phyloP scores from a whole-genome alignment of 2,329 filamentous ascomycete genomes.

The Sporothrix curviconia region DNA sequence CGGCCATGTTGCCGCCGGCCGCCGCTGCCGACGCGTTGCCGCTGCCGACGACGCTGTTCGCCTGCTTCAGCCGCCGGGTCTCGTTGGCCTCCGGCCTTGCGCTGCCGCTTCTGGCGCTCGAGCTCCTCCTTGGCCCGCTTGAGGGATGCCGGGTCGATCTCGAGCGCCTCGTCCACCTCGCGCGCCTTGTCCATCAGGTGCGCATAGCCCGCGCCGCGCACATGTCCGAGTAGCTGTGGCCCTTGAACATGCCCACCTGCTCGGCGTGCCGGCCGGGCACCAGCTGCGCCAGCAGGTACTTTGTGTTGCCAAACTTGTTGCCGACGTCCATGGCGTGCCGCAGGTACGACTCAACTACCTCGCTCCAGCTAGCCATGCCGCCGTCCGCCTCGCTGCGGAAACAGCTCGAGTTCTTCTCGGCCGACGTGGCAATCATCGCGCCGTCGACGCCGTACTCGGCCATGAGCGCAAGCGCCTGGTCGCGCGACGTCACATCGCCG shows the following conservation, averaged over 20 bases:
- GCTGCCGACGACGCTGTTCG: neutral
- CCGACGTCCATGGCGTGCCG: slow-evolving; percentile 65
- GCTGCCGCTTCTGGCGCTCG: slow-evolving; percentile 11
- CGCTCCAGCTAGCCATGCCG: slow-evolving; percentile 65
- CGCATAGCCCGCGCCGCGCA: slow-evolving; percentile 55
- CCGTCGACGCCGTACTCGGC: slow-evolving; percentile 80
- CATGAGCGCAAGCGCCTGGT: slow-evolving; percentile 65
- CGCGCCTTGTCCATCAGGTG: slow-evolving; percentile 54
- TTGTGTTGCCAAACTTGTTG: slow-evolving; percentile 88
- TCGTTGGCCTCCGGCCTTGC: slow-evolving; percentile 4
- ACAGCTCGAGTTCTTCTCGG: slow-evolving; percentile 84
- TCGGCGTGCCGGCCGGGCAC: slow-evolving; percentile 69
- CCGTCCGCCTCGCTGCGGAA: slow-evolving; percentile 67
- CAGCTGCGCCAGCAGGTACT: slow-evolving; percentile 79
- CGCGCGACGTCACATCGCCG: slow-evolving; percentile 74
- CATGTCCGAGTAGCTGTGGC: slow-evolving; percentile 65
- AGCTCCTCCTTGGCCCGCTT: slow-evolving; percentile 34
- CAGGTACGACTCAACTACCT: slow-evolving; percentile 72
- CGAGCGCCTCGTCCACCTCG: slow-evolving; percentile 57
- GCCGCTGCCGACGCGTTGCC: slow-evolving; percentile 33
- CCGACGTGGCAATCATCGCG: slow-evolving; percentile 93
- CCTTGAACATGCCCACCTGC: slow-evolving; percentile 55
- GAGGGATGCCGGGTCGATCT: slow-evolving; percentile 41
- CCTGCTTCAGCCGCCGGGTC: slow-evolving; percentile 1
- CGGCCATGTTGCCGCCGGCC: slow-evolving; percentile 40